Evolutionary conservation across 2,329 filamentous ascomycete genomes (phyloP).

Genomic region (Nigrospora oryzae): DNA sequence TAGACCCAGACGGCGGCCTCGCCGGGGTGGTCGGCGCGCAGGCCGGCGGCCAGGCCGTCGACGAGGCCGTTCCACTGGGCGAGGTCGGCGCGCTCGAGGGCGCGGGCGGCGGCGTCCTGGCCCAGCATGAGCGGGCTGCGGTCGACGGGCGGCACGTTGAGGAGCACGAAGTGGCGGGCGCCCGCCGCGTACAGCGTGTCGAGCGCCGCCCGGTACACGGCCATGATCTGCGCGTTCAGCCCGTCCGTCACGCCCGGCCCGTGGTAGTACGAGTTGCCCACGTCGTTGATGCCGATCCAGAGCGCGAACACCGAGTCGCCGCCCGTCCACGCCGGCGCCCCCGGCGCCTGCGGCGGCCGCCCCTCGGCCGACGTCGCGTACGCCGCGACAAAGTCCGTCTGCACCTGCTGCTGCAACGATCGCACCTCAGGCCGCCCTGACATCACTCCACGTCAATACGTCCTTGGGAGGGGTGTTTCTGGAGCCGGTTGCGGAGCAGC

Average conservation of each 20-base stretch:
- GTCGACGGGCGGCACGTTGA: constrained; percentile 52
- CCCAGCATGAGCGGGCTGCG: constrained; percentile 37
- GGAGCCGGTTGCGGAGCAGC: no score
- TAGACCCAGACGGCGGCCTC: constrained; percentile 43
- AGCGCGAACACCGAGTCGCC: constrained; percentile 33
- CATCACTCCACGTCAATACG: no score
- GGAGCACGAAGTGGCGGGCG: constrained; percentile 47
- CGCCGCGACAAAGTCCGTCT: constrained; percentile 28
- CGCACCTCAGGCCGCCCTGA: constrained; percentile 21
- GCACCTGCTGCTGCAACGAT: constrained; percentile 41
- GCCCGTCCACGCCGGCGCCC: constrained; percentile 22
- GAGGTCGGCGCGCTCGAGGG: constrained; percentile 33
- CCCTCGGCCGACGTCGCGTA: constrained; percentile 16
- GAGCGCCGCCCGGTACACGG: constrained; percentile 30
- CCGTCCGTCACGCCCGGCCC: constrained; percentile 17
- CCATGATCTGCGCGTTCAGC: constrained; percentile 31
- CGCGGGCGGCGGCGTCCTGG: constrained; percentile 24
- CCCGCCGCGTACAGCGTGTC: constrained; percentile 42
- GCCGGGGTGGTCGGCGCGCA: constrained; percentile 16
- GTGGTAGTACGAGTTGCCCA: constrained; percentile 37
- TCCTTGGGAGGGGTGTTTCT: no score
- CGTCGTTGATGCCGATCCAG: constrained; percentile 49
- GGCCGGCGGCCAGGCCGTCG: constrained; percentile 26
- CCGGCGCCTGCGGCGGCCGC: constrained; percentile 25
- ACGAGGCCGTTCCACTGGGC: constrained; percentile 41